Evolutionary conservation across 352 stramenopile genomes (phyloP).

Genomic region (Pythium utonaiense): DNA sequence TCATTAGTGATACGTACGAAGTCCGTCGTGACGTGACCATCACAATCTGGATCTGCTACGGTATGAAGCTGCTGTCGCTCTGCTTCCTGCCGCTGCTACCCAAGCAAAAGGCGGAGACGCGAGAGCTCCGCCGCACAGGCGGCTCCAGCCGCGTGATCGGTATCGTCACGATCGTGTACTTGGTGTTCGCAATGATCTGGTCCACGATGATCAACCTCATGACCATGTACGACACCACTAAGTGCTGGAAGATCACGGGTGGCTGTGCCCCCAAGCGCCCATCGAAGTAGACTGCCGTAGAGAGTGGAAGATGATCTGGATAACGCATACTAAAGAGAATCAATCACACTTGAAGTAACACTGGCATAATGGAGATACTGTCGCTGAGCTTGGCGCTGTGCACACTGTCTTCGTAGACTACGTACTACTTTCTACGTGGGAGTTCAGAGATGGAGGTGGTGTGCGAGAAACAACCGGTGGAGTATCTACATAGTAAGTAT

Average conservation of each 20-base stretch:
- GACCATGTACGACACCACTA: conserved; percentile 48
- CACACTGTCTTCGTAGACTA: no score
- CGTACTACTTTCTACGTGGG: no score
- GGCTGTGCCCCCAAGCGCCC: conserved; percentile 25
- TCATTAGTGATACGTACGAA: conserved; percentile 15
- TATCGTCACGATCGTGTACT: conserved; percentile 12
- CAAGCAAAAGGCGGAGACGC: conserved; percentile 20
- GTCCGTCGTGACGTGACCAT: conserved; percentile 17
- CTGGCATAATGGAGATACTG: no score
- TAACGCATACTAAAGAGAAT: no score
- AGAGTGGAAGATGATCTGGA: no score
- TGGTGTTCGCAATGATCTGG: conserved; percentile 13
- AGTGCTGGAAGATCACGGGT: conserved; percentile 61
- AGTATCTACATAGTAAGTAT: not conserved
- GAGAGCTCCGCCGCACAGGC: conserved; percentile 7
- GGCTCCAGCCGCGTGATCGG: conserved; percentile 9
- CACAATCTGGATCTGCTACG: conserved; percentile 20
- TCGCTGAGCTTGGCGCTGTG: no score
- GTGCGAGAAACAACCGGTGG: not conserved
- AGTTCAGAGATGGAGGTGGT: no score
- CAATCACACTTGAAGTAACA: no score
- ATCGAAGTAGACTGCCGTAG: not conserved
- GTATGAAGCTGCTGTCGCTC: conserved; percentile 10
- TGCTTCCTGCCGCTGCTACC: conserved; percentile 15
- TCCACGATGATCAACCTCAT: conserved; percentile 21